phyloP scores from a whole-genome alignment of 2,329 filamentous ascomycete genomes.

The Coniochaeta prunicola region DNA sequence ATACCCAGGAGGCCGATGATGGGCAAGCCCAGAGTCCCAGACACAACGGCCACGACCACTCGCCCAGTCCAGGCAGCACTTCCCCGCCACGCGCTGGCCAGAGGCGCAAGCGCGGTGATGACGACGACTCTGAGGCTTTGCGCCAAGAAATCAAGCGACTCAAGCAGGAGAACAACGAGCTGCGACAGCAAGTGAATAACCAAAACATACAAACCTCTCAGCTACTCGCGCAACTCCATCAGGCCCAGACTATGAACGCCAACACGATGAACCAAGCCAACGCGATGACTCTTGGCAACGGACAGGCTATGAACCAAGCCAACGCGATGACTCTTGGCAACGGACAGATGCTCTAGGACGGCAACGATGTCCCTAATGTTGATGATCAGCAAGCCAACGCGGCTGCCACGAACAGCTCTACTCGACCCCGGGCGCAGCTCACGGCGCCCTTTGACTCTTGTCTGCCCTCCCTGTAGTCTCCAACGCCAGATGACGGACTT shows the following conservation, averaged over 20 bases:
- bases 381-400: background rate
- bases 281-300: background rate
- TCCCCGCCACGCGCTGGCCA: conserved; percentile 19
- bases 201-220: conserved; percentile 37
- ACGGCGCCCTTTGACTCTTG: background rate
- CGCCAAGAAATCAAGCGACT: conserved; percentile 61
- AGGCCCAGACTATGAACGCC: no score
- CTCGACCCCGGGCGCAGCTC: background rate
- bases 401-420: background rate
- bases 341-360: conserved; percentile 10
- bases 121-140: conserved; percentile 30
- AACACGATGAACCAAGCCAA: background rate
- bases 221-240: conserved; percentile 41
- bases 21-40: conserved; percentile 29
- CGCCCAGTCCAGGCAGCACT: conserved; percentile 8
- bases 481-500: background rate
- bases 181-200: conserved; percentile 41
- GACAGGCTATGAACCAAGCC: background rate
- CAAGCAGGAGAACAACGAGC: conserved; percentile 55
- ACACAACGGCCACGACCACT: conserved; percentile 38
- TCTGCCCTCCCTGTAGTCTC: background rate
- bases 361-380: background rate
- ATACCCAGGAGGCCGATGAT: conserved; percentile 43
- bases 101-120: conserved; percentile 39
- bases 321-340: background rate